Conservation (phyloP, 805 yeast species). For the Ogataea degrootiae region DNA sequence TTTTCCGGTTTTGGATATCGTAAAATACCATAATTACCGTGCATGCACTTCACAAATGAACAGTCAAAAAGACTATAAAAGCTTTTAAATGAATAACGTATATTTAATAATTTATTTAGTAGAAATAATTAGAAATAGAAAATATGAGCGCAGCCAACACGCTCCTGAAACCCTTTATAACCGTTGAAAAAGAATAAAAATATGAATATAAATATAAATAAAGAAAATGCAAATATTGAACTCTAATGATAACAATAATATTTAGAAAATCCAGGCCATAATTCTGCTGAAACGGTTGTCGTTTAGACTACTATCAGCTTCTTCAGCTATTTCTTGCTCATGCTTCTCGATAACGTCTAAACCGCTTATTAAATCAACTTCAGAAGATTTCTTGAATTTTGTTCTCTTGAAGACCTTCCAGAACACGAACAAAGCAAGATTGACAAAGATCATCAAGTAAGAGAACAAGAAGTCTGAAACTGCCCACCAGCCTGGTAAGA, state of each 20-base stretch:
- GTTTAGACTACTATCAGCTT: slow-evolving; percentile 20
- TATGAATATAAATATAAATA: no score
- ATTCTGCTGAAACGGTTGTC: background rate
- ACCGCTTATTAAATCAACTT: slow-evolving; percentile 36
- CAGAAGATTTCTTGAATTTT: slow-evolving; percentile 28
- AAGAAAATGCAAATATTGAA: no score
- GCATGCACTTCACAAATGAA: no score
- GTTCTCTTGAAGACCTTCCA: slow-evolving; percentile 36
- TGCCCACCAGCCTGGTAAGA: slow-evolving; percentile 25
- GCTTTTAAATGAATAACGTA: no score
- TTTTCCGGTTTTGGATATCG: no score
- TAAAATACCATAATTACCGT: no score
- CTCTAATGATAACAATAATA: background rate
- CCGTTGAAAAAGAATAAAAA: no score
- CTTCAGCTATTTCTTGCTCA: slow-evolving; percentile 20
- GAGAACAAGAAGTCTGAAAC: slow-evolving; percentile 35
- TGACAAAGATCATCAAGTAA: slow-evolving; percentile 36
- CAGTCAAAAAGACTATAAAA: no score
- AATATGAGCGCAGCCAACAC: no score
- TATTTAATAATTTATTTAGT: no score
- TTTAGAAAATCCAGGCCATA: background rate
- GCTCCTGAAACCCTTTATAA: no score
- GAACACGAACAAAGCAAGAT: slow-evolving; percentile 30
- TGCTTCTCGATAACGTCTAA: slow-evolving; percentile 35
- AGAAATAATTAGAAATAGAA: no score